Evolutionary conservation across 2,329 filamentous ascomycete species (phyloP), one percentile per base, ranked within the genome.

Genomic region (Periconia digitata): DNA sequence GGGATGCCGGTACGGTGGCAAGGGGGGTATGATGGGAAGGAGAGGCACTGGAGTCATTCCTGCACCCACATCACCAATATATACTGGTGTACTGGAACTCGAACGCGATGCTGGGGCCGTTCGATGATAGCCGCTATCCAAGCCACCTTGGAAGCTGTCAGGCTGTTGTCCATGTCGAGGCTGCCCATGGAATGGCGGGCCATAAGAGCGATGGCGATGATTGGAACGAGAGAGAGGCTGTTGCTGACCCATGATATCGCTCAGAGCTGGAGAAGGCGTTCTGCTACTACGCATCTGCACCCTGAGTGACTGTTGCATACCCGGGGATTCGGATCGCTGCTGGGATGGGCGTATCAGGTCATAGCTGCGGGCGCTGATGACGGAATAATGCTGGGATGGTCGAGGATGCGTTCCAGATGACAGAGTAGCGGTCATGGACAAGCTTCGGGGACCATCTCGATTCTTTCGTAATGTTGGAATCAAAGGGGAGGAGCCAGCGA

Each of bases 281-380:
- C 74, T 68, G 53, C 74, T 72, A 13, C 70, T 70, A 13, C 71
- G 69, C 23, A 72, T 70, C 51, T 70, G 72, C 50, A 74, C 65
- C 39, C 74, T 66, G 43, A 68, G 69, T 2, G 72, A 74, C 53
- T 77, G 76, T 6, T 62, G 40, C 10, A 21, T 61, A 55, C 73
- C 75, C 17, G 72, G 71, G 21, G 70, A 74, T 40, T 64, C 63
- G 12, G 68, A 62, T 24, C 71, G 67, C 40, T 68, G 41, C 62
- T 50, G 20, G 54, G 54, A 22, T 16, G 21, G 40, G 27, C 22
- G 18, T 72, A 73, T 40, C 10, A 32, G n/a, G 27, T 32, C 27
- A 32, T 73, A 68, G 49, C 71, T 69, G 55, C 75, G 71, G 37
- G 78, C 57, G 55, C 73, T 79, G 16, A 69, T 68, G n/a, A 72